phyloP scores from a whole-genome alignment of 2,329 filamentous ascomycete genomes.

The Alternaria alternata region DNA sequence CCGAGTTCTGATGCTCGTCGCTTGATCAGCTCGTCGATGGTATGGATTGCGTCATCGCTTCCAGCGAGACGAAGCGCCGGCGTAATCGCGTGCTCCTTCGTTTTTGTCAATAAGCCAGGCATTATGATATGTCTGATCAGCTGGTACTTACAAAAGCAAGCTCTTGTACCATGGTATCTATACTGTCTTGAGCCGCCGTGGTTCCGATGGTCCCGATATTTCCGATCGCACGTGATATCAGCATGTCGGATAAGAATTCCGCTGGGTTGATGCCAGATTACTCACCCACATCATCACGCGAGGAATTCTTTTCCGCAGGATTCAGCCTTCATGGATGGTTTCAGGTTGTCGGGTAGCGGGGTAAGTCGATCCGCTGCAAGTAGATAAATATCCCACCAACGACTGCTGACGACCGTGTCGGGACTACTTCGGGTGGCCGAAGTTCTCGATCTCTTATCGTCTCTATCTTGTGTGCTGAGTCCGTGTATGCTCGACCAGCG shows the following conservation, averaged over 20 bases:
- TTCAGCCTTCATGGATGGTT: background rate
- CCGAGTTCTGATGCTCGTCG: constrained; percentile 23
- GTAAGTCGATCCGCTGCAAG: background rate
- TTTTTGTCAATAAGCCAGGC: constrained; percentile 19
- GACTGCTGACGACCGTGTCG: background rate
- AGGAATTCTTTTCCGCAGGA: background rate
- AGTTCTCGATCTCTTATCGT: background rate
- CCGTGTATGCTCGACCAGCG: background rate
- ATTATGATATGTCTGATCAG: constrained; percentile 13
- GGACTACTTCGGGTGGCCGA: background rate
- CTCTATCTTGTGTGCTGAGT: background rate
- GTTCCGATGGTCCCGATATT: background rate
- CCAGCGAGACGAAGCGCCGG: constrained; percentile 6
- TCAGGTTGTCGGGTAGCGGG: background rate
- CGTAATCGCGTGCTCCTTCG: constrained; percentile 9
- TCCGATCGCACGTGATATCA: background rate
- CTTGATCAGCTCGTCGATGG: constrained; percentile 37
- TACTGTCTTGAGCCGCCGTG: background rate
- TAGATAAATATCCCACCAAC: background rate
- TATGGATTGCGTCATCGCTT: constrained; percentile 25
- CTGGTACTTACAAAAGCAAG: background rate
- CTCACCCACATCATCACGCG: background rate
- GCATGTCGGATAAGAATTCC: background rate
- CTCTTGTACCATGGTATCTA: background rate
- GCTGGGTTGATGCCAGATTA: background rate